Conservation (phyloP, 768 basidiomycete genomes). For the Pisolithus microcarpus region DNA sequence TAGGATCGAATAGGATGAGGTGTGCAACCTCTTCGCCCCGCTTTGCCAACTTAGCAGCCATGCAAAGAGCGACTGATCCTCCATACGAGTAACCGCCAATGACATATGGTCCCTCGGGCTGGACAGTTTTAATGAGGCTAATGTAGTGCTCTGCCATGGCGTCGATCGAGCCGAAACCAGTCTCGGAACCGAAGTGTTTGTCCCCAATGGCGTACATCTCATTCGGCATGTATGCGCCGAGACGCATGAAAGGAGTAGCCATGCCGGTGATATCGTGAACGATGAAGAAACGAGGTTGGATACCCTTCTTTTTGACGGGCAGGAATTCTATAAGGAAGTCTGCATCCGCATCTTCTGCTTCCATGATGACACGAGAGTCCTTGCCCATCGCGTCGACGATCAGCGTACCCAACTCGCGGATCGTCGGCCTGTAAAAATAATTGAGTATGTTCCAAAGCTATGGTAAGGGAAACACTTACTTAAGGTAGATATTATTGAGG, state of each 20-base stretch:
- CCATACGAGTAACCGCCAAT: slow-evolving; percentile 24
- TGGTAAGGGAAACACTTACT: slow-evolving; percentile 8
- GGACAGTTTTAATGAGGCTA: slow-evolving; percentile 20
- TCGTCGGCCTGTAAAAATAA: slow-evolving; percentile 13
- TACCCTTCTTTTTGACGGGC: slow-evolving; percentile 27
- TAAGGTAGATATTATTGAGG: slow-evolving; percentile 23
- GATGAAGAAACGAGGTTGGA: slow-evolving; percentile 20
- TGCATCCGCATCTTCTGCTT: slow-evolving; percentile 24
- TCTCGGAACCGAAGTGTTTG: slow-evolving; percentile 24
- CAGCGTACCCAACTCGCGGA: slow-evolving; percentile 19
- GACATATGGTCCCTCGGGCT: slow-evolving; percentile 22
- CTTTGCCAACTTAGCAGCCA: slow-evolving; percentile 18
- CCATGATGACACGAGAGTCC: slow-evolving; percentile 22
- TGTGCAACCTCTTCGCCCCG: slow-evolving; percentile 19
- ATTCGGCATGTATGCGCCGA: slow-evolving; percentile 25
- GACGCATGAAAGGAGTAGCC: slow-evolving; percentile 27
- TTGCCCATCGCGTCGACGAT: slow-evolving; percentile 25
- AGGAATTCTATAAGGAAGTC: slow-evolving; percentile 25
- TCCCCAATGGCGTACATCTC: slow-evolving; percentile 30
- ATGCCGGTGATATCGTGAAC: slow-evolving; percentile 28
- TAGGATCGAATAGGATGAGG: slow-evolving; percentile 24
- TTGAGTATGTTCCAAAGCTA: background rate
- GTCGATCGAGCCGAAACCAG: slow-evolving; percentile 23
- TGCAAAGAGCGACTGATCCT: slow-evolving; percentile 23
- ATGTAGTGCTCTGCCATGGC: slow-evolving; percentile 28